A percentile compares a stretch with the other conserved stretches of the same genome.
These are phyloP conservation scores for Bolboschoenus planiculmis DNA, from an alignment of 176 grass and related monocot genomes.

Conservation along the genomic window DNA sequence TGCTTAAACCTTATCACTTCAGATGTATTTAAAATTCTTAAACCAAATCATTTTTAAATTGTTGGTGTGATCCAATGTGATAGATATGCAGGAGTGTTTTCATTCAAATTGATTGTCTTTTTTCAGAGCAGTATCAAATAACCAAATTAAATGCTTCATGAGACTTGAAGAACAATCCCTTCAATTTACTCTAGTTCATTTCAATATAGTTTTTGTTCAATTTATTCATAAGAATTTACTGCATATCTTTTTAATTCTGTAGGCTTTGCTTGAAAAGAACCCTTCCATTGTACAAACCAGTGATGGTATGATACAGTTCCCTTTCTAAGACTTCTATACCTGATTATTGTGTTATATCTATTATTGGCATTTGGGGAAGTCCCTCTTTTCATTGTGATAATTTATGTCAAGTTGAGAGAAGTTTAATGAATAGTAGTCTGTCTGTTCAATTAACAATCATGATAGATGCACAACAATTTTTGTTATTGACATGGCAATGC, in stretches of 20 bases:
- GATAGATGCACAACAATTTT: background rate
- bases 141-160: background rate
- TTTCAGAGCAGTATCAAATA: background rate
- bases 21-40: background rate
- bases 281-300: conserved; percentile 27
- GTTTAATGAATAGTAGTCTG: background rate
- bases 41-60: background rate
- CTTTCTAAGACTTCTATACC: background rate
- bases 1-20: background rate
- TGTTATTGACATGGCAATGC: background rate
- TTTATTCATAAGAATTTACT: background rate
- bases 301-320: conserved; percentile 31
- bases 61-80: background rate
- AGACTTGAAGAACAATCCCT: background rate
- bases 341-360: background rate
- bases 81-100: background rate
- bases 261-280: conserved; percentile 83
- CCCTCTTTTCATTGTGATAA: background rate
- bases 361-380: background rate
- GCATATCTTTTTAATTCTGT: conserved; percentile 22
- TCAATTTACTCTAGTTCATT: background rate
- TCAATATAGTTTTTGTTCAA: background rate
- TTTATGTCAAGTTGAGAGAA: background rate
- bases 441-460: background rate
- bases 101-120: background rate